Evolutionary conservation across 495 filamentous ascomycete genomes (phyloP).

Genomic region (Astrocystis sublimbata): DNA sequence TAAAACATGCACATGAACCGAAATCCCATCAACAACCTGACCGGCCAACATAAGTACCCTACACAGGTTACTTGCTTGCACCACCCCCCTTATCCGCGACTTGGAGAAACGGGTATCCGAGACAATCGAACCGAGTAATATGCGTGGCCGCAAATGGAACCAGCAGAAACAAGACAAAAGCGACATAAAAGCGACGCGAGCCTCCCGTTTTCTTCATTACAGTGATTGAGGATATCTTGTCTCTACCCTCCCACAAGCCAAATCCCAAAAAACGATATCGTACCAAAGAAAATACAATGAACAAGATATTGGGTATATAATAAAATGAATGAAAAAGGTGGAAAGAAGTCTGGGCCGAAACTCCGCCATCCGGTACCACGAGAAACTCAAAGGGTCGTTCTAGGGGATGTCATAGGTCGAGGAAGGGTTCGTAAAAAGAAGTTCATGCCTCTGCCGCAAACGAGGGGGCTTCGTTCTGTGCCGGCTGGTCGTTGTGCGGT

Average conservation of each 20-base stretch:
- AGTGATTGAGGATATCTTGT: no score
- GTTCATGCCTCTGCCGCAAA: constrained; percentile 40
- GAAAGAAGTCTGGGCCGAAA: constrained; percentile 22
- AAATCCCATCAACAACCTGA: neutral
- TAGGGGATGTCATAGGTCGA: constrained; percentile 15
- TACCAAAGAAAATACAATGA: constrained; percentile 36
- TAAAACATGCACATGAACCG: constrained; percentile 2
- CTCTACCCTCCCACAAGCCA: constrained; percentile 30
- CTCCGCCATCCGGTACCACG: constrained; percentile 34
- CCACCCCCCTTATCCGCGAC: neutral
- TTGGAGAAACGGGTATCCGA: neutral
- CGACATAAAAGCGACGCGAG: constrained; percentile 21
- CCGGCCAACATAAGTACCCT: constrained; percentile 11
- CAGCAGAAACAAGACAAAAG: no score
- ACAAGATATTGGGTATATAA: constrained; percentile 34
- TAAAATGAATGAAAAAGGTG: constrained; percentile 27
- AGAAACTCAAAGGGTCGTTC: constrained; percentile 28
- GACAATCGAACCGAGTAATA: constrained; percentile 29
- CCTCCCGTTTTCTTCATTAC: constrained; percentile 29
- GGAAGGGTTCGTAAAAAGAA: neutral
- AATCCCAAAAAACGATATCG: constrained; percentile 13
- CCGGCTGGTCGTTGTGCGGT: constrained; percentile 32
- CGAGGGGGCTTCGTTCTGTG: constrained; percentile 30
- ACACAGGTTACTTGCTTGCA: constrained; percentile 4
- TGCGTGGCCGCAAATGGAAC: constrained; percentile 26